Conservation (phyloP, 768 basidiomycete genomes). For the Lactifluus rugatus region DNA sequence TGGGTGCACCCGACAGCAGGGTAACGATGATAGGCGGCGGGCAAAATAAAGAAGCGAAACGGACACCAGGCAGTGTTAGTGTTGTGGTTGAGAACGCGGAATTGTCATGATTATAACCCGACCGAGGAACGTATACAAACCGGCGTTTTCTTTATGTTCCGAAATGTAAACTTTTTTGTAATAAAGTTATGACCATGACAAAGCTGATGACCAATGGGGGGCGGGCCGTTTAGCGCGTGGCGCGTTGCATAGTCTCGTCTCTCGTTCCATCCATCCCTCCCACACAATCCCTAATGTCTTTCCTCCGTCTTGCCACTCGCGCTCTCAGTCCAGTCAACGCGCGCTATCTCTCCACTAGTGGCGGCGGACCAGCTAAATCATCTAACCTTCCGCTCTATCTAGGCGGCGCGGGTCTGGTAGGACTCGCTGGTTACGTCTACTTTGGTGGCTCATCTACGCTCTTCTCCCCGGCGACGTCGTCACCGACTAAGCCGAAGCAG, state of each 20-base stretch:
- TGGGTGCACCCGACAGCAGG: background rate
- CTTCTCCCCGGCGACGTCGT: slow-evolving; percentile 17
- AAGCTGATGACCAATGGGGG: too few species aligned
- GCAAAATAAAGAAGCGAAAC: too few species aligned
- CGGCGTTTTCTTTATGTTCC: background rate
- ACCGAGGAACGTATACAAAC: background rate
- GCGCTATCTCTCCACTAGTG: slow-evolving; percentile 39
- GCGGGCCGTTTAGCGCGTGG: too few species aligned
- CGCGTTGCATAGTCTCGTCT: too few species aligned
- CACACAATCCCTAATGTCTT: slow-evolving; percentile 15
- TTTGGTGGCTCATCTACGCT: slow-evolving; percentile 28
- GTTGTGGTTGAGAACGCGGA: background rate
- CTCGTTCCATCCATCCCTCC: too few species aligned
- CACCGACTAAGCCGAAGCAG: slow-evolving; percentile 29
- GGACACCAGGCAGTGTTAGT: too few species aligned
- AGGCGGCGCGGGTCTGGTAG: slow-evolving; percentile 34
- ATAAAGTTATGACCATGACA: too few species aligned
- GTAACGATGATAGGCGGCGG: background rate
- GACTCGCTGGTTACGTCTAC: slow-evolving; percentile 39
- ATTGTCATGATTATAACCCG: background rate
- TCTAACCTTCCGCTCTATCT: slow-evolving; percentile 40
- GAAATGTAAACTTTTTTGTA: background rate
- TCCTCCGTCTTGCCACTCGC: slow-evolving; percentile 20
- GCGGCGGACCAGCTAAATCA: slow-evolving; percentile 32
- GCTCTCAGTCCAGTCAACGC: slow-evolving; percentile 20